Conservation (phyloP, 306 rosid species). For the Erythrophleum fordii region DNA sequence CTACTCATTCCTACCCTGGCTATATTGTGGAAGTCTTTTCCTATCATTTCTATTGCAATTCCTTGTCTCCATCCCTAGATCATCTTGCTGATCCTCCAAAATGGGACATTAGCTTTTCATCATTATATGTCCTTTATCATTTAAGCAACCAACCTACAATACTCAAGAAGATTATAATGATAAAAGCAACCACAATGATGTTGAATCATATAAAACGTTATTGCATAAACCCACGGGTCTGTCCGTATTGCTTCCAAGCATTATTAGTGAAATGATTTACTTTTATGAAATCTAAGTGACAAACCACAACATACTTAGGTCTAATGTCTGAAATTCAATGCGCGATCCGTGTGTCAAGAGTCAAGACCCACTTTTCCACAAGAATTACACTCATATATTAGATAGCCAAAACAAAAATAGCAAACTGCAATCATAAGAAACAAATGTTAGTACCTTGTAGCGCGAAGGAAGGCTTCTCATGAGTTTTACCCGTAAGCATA, state of each 20-base stretch:
- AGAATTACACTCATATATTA: neutral
- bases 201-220: conserved; percentile 3
- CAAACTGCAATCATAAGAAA: neutral
- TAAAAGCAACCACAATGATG: neutral
- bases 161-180: neutral
- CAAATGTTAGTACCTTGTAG: conserved; percentile 64
- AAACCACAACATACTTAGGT: neutral
- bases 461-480: conserved; percentile 85
- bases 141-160: neutral
- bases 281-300: neutral
- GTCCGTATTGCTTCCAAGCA: conserved; percentile 12
- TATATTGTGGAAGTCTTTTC: no score
- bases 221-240: neutral
- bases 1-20: no score
- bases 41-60: neutral
- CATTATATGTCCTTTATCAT: neutral
- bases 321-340: neutral
- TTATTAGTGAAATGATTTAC: conserved; percentile 4
- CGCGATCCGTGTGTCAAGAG: neutral
- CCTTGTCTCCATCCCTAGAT: neutral
- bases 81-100: neutral
- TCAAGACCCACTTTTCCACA: conserved; percentile 11
- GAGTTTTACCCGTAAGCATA: conserved; percentile 90
- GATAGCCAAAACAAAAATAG: neutral
- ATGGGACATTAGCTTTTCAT: neutral